Conservation (phyloP, 257 asterid species). For the Voacanga thouarsii region DNA sequence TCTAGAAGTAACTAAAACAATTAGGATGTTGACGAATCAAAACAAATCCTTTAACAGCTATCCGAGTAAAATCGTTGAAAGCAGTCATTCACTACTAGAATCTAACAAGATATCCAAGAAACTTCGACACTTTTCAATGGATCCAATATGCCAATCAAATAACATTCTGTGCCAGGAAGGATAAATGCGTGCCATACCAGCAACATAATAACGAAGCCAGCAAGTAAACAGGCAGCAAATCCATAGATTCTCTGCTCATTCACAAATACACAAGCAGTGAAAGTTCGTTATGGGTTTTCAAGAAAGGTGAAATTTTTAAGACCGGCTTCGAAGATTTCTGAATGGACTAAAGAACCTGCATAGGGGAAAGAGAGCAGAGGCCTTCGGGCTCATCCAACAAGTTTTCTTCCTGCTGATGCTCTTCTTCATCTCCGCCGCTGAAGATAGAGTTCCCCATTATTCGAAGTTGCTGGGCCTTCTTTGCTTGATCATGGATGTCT, state of each 20-base stretch:
- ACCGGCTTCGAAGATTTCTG: background rate
- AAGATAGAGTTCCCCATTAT: constrained; percentile 61
- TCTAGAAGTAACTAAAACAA: background rate
- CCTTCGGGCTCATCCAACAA: constrained; percentile 67
- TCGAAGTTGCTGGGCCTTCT: constrained; percentile 1
- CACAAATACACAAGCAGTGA: constrained; percentile 4
- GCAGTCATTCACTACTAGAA: background rate
- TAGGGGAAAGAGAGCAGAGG: constrained; percentile 68
- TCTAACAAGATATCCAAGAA: background rate
- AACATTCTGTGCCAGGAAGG: background rate
- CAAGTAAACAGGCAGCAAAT: constrained; percentile 73
- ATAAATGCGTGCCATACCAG: constrained; percentile 52
- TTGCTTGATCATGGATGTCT: background rate
- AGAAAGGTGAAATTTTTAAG: constrained; percentile 11
- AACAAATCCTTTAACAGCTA: background rate
- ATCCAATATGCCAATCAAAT: background rate
- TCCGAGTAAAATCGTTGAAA: background rate
- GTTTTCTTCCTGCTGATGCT: constrained; percentile 56
- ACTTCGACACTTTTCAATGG: background rate
- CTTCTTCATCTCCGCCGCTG: constrained; percentile 57
- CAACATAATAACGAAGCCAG: constrained; percentile 70
- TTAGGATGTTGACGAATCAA: background rate
- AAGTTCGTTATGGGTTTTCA: constrained; percentile 19
- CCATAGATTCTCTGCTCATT: constrained; percentile 80
- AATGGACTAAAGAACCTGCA: constrained; percentile 46